phyloP scores from a whole-genome alignment of 495 filamentous ascomycete genomes.

The Xylaria intraflava region DNA sequence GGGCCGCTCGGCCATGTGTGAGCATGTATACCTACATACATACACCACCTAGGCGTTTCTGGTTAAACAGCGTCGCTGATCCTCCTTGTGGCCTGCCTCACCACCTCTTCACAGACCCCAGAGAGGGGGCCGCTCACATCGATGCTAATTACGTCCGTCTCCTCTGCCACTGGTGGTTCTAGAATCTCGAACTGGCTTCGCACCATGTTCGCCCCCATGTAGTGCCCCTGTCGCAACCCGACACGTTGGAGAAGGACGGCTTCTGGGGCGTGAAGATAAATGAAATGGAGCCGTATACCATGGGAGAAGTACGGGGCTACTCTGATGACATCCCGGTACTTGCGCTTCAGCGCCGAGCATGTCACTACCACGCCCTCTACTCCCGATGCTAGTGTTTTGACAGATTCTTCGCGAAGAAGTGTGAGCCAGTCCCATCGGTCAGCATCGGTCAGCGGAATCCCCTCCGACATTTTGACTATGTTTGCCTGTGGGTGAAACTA shows the following conservation, averaged over 20 bases:
- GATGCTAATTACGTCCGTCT: slow-evolving; percentile 78
- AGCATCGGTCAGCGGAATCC: slow-evolving; percentile 82
- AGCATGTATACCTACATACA: neutral
- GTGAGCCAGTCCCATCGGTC: slow-evolving; percentile 99
- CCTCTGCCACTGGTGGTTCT: slow-evolving; percentile 69
- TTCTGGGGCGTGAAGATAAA: slow-evolving; percentile 79
- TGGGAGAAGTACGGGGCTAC: slow-evolving; percentile 74
- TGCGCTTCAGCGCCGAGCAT: slow-evolving; percentile 92
- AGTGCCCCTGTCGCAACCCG: slow-evolving; percentile 67
- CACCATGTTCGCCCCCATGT: slow-evolving; percentile 98
- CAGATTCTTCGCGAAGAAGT: slow-evolving; percentile 72
- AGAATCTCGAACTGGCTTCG: slow-evolving; percentile 80
- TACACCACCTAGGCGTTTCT: neutral
- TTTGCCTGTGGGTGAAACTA: slow-evolving; percentile 83
- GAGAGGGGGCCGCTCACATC: slow-evolving; percentile 63
- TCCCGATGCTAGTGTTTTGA: slow-evolving; percentile 51
- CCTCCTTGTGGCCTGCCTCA: slow-evolving; percentile 43
- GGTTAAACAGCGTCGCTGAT: slow-evolving; percentile 25
- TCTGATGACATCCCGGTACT: slow-evolving; percentile 95
- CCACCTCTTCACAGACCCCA: slow-evolving; percentile 60
- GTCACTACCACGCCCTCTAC: slow-evolving; percentile 82
- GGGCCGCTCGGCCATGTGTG: neutral
- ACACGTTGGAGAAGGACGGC: slow-evolving; percentile 70
- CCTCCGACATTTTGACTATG: slow-evolving; percentile 87
- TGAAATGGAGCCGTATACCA: slow-evolving; percentile 78